A percentile compares a stretch with the other conserved stretches of the same genome.
Conservation (phyloP, 768 basidiomycete species). For the Kwoniella pini region DNA sequence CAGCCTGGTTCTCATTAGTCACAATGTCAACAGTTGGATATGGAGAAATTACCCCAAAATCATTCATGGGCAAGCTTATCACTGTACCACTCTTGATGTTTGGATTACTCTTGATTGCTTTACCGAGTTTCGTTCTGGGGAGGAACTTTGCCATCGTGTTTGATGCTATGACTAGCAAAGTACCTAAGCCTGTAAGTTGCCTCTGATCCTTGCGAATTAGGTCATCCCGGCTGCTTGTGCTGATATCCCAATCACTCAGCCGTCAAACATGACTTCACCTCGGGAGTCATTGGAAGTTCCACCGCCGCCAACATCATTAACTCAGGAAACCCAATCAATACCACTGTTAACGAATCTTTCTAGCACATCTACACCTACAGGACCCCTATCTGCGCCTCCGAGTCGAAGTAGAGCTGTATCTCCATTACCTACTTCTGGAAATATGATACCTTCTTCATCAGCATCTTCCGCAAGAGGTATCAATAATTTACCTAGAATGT, state of each 20-base stretch:
- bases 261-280: conserved; percentile 7
- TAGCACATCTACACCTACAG: conserved; percentile 5
- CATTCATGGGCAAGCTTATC: conserved; percentile 79
- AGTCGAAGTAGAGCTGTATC: conserved; percentile 10
- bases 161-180: conserved; percentile 66
- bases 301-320: conserved; percentile 9
- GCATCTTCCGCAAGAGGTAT: conserved; percentile 7
- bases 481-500: conserved; percentile 26
- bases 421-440: conserved; percentile 7
- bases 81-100: conserved; percentile 84
- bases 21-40: conserved; percentile 87
- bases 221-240: not conserved
- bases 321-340: conserved; percentile 4
- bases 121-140: conserved; percentile 88
- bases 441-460: conserved; percentile 18
- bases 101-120: conserved; percentile 81
- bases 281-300: conserved; percentile 20
- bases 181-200: conserved; percentile 26
- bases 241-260: conserved; percentile 3
- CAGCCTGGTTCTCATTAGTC: conserved; percentile 67
- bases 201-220: not conserved
- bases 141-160: conserved; percentile 88
- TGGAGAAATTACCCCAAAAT: conserved; percentile 86
- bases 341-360: conserved; percentile 18
- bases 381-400: not conserved